Evolutionary conservation across 1,284 basidiomycete species (phyloP), one percentile per base, ranked within the genome.

Genomic region (Violaceomyces palustris): DNA sequence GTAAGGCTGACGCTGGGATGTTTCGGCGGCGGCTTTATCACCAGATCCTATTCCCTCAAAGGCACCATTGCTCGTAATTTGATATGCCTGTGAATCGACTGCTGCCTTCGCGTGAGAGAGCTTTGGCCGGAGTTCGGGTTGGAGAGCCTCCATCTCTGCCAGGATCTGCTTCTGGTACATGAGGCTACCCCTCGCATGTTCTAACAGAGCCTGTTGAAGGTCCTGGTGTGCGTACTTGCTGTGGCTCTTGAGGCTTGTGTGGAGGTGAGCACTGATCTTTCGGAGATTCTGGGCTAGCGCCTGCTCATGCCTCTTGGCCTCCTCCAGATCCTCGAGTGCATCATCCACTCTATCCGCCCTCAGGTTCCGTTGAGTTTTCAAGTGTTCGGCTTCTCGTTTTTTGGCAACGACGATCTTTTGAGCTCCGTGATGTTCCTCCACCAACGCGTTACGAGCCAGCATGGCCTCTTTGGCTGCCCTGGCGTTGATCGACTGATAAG

Each of bases 401-500:
- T 64, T 68, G 39, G 43, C 47, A 12, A 61, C 45, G 3, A 58
- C 49, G 1, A 50, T 53, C 34, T 64, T 66, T 12, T 55, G 48
- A 0, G 68, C 65, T 9, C 60, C 48, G 37, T 61, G 49, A 23
- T 65, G 61, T 32, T 71, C 67, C 30, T 63, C 67, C 12, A 71
- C 61, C n/a, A 71, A 42, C 5, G 64, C 61, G 30, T 63, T 66
- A 34, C 69, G 62, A 15, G 61, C 56, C 10, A 69, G 53, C 45
- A 71, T 56, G 24, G 59, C 48, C 24, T 64, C 57, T 14, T 67
- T 67, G 14, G 64, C 69, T 1, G 66, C 53, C 22, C 69, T 39
- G 1, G 65, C 50, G 24, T 67, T 71, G 42, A 61, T 51, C 11
- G 59, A 63, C 29, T 71, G 64, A 35, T 69, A 71, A 10, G 51